Conservation (phyloP, 2,329 filamentous ascomycete genomes). For the Seiridium cupressi region DNA sequence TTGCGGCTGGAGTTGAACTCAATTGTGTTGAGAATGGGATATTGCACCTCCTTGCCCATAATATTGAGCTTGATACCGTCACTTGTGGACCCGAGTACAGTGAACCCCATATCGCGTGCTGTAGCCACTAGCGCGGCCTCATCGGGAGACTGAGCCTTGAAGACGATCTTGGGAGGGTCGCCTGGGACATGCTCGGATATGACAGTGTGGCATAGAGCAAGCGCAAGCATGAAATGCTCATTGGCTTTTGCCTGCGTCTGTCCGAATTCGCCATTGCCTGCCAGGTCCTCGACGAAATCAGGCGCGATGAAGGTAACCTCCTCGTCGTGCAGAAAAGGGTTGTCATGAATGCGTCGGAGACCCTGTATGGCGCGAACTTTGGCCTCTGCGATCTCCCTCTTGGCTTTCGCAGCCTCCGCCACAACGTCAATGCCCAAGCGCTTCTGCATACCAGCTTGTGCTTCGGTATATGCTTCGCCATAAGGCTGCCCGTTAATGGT, state of each 20-base stretch:
- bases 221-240: slow-evolving; percentile 87
- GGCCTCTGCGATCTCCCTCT: slow-evolving; percentile 75
- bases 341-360: slow-evolving; percentile 77
- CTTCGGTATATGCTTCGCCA: slow-evolving; percentile 96
- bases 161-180: slow-evolving; percentile 87
- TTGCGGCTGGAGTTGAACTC: slow-evolving; percentile 98
- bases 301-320: slow-evolving; percentile 90
- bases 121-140: slow-evolving; percentile 93
- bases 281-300: slow-evolving; percentile 81
- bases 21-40: slow-evolving; percentile 87
- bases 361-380: slow-evolving; percentile 70
- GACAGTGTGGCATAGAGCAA: slow-evolving; percentile 95
- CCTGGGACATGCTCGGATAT: slow-evolving; percentile 87
- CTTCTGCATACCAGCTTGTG: slow-evolving; percentile 93
- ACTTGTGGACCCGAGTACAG: slow-evolving; percentile 75
- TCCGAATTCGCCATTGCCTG: slow-evolving; percentile 64
- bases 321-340: slow-evolving; percentile 87
- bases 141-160: slow-evolving; percentile 96
- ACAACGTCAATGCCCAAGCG: slow-evolving; percentile 85
- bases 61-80: slow-evolving; percentile 85
- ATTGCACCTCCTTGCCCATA: slow-evolving; percentile 80
- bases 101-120: slow-evolving; percentile 92
- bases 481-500: slow-evolving; percentile 96
- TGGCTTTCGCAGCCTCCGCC: slow-evolving; percentile 70
- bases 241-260: slow-evolving; percentile 74